A percentile compares a stretch with the other conserved stretches of the same genome.
These are phyloP conservation scores for Acanthochlamys bracteata DNA, from an alignment of 106 monocot genomes.

Conservation along the genomic window DNA sequence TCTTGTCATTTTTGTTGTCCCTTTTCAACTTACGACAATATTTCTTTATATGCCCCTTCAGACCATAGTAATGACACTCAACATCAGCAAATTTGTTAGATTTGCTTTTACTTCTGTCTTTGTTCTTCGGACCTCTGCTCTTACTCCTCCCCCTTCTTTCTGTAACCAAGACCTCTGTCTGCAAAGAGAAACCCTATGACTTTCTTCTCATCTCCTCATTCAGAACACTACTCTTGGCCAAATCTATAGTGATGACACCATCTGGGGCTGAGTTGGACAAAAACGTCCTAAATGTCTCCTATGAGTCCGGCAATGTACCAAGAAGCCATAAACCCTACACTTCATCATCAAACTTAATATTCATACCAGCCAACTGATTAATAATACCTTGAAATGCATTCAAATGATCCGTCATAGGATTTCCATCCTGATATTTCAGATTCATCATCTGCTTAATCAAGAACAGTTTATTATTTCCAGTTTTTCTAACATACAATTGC, in stretches of 20 bases:
- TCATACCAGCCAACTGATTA: background rate
- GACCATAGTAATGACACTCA: background rate
- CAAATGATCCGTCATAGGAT: no score
- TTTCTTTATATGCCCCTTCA: background rate
- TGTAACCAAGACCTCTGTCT: background rate
- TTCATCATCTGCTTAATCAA: background rate
- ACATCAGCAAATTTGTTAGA: background rate
- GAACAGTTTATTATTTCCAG: background rate
- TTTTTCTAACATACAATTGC: no score
- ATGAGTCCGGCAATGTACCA: background rate
- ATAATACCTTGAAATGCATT: no score
- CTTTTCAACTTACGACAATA: background rate
- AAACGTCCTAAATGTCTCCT: background rate
- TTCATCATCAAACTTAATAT: conserved; percentile 1
- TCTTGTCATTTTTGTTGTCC: background rate
- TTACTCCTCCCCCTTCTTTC: background rate
- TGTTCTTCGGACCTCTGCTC: background rate
- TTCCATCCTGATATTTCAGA: background rate
- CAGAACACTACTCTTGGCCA: background rate
- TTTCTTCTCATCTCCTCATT: conserved; percentile 9
- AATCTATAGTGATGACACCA: background rate
- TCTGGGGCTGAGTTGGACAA: background rate
- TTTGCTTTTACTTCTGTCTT: background rate
- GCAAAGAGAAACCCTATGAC: background rate
- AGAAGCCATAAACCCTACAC: background rate